A percentile compares a stretch with the other conserved stretches of the same genome.
phyloP scores from a whole-genome alignment of 164 flowering plant species.

The Protea cynaroides region DNA sequence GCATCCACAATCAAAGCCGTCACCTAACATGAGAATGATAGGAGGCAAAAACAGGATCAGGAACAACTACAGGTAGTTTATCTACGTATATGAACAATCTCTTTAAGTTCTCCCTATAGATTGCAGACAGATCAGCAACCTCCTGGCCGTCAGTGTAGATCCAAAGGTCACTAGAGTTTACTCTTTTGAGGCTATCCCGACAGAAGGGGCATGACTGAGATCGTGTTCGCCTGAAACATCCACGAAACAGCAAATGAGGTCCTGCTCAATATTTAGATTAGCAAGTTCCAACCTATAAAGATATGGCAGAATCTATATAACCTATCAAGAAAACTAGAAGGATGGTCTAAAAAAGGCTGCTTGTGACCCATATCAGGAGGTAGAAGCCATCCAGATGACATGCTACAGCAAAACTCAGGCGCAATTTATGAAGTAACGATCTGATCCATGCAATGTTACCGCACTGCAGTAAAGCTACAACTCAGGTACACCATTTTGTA shows the following conservation, averaged over 20 bases:
- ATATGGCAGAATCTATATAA: not conserved
- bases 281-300: not conserved
- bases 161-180: constrained; percentile 81
- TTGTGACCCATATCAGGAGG: no score
- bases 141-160: constrained; percentile 53
- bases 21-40: constrained; percentile 45
- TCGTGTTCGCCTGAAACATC: constrained; percentile 53
- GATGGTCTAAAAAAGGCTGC: no score
- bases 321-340: no score
- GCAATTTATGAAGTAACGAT: no score
- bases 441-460: no score
- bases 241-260: not conserved
- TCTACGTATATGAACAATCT: constrained; percentile 67
- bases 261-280: not conserved
- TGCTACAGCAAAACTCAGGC: no score
- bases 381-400: no score
- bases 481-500: no score
- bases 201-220: constrained; percentile 94
- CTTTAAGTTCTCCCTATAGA: constrained; percentile 59
- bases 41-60: constrained; percentile 42
- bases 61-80: constrained; percentile 64
- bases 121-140: constrained; percentile 37
- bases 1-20: constrained; percentile 3
- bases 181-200: constrained; percentile 69
- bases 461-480: no score